Evolutionary conservation across 805 yeast genomes (phyloP).

Genomic region (Schizosaccharomyces lindneri): DNA sequence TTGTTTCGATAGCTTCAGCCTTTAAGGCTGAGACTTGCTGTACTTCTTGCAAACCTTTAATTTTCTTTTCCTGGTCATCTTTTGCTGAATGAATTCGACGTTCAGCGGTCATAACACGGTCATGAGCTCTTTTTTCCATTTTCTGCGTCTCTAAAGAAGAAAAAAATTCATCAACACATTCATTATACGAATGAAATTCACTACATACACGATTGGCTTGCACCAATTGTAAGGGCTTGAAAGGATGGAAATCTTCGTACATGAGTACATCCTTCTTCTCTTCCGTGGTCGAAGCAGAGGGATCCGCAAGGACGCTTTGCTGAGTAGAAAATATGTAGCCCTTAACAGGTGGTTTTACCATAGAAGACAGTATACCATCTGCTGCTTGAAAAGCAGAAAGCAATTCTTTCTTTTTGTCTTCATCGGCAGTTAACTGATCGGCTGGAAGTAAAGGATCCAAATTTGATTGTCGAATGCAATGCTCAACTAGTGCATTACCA

Average conservation of each 20-base stretch:
- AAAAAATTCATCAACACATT: conserved; percentile 59
- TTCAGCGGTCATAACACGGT: conserved; percentile 50
- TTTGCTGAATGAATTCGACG: conserved; percentile 53
- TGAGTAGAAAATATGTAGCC: conserved; percentile 35
- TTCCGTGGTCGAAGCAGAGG: conserved; percentile 15
- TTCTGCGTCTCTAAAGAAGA: conserved; percentile 68
- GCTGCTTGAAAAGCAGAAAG: background rate
- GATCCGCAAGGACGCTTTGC: conserved; percentile 19
- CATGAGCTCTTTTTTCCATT: conserved; percentile 46
- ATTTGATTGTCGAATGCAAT: background rate
- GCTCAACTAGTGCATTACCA: conserved; percentile 1
- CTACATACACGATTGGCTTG: conserved; percentile 16
- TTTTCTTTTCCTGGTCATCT: conserved; percentile 43
- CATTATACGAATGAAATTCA: conserved; percentile 41
- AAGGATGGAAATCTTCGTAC: conserved; percentile 50
- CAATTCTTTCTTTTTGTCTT: background rate
- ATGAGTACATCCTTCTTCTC: conserved; percentile 20
- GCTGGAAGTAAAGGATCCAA: background rate
- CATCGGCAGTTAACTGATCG: background rate
- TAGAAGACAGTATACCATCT: background rate
- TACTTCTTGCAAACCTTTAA: conserved; percentile 35
- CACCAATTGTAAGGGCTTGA: conserved; percentile 20
- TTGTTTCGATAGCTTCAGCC: conserved; percentile 47
- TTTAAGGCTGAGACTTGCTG: conserved; percentile 39
- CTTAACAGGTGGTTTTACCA: conserved; percentile 14